Percentiles rank a stretch among this genome's conserved stretches.
These are phyloP conservation scores for Coniochaeta ligniaria DNA, from an alignment of 2,329 filamentous ascomycete species.

Conservation along the genomic window DNA sequence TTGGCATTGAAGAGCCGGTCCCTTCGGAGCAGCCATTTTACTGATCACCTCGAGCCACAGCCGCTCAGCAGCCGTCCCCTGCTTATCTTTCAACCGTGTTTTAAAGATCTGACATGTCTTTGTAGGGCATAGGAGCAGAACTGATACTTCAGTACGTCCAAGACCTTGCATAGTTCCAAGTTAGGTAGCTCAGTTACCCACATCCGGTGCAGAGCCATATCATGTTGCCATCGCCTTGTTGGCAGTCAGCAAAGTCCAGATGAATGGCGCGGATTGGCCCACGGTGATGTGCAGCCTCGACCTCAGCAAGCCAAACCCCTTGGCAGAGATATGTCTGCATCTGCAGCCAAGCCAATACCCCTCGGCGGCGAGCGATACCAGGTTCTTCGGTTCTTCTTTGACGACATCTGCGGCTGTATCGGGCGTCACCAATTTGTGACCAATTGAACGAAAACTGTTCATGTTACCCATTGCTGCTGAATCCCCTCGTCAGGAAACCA, in stretches of 20 bases:
- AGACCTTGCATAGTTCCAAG: background rate
- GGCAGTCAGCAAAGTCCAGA: background rate
- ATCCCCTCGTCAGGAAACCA: background rate
- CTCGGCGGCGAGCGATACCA: background rate
- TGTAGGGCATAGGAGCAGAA: background rate
- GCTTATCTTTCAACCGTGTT: background rate
- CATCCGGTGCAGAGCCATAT: too few species aligned
- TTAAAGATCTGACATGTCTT: background rate
- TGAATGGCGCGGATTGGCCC: background rate
- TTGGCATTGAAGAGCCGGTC: background rate
- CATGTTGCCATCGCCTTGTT: background rate
- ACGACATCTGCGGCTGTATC: background rate
- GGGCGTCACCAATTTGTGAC: background rate
- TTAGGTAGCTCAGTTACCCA: too few species aligned
- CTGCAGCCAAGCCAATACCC: background rate
- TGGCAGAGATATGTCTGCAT: background rate
- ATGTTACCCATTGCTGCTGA: background rate
- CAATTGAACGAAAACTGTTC: background rate
- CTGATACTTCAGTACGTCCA: background rate
- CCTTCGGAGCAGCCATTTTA: background rate
- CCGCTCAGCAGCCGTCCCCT: background rate
- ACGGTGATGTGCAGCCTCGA: background rate
- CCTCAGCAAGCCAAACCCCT: background rate
- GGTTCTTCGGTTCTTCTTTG: background rate
- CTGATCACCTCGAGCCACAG: background rate